phyloP scores from a whole-genome alignment of 1,284 basidiomycete genomes.

The Ganoderma multipileum region DNA sequence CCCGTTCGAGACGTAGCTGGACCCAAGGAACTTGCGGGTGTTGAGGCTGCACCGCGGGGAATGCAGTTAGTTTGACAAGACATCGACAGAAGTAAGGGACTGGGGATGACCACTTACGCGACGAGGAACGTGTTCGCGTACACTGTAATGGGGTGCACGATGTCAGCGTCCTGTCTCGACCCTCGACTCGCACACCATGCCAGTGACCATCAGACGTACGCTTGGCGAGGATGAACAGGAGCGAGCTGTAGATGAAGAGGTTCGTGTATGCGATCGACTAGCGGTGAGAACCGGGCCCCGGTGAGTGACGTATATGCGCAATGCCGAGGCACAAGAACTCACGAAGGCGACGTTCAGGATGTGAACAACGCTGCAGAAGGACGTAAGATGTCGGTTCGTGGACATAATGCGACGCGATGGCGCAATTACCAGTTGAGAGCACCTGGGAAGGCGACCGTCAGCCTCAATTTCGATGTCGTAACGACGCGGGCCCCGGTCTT shows the following conservation, averaged over 20 bases:
- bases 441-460: neutral
- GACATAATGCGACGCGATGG: neutral
- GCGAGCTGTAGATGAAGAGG: constrained; percentile 19
- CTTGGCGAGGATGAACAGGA: constrained; percentile 16
- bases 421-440: constrained; percentile 13
- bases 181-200: too few relatives aligned
- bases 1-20: too few relatives aligned
- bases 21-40: constrained; percentile 12
- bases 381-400: too few relatives aligned
- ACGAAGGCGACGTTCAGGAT: constrained; percentile 20
- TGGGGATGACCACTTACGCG: constrained; percentile 19
- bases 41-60: constrained; percentile 8
- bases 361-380: constrained; percentile 11
- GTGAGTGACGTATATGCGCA: too few relatives aligned
- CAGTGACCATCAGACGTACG: constrained; percentile 3
- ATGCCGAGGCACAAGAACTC: neutral
- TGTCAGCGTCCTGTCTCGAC: neutral
- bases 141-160: neutral
- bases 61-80: neutral
- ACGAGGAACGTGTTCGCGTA: constrained; percentile 20
- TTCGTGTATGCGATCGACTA: constrained; percentile 13
- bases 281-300: neutral
- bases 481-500: neutral
- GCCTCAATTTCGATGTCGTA: neutral
- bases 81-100: neutral